A percentile compares a stretch with the other conserved stretches of the same genome.
phyloP scores from a whole-genome alignment of 176 grass and related monocot species.

The Musa beccarii region DNA sequence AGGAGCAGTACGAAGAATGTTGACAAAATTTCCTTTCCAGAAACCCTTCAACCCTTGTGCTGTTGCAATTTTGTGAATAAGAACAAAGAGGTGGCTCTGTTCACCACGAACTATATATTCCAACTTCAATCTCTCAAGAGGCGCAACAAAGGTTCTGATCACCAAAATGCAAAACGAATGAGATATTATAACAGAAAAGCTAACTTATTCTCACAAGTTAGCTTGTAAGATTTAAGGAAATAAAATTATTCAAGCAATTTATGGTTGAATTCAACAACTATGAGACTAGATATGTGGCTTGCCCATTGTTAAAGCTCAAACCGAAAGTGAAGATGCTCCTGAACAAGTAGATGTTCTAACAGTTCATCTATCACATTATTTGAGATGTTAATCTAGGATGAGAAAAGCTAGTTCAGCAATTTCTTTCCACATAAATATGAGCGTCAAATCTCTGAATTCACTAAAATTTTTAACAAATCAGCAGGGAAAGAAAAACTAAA shows the following conservation, averaged over 20 bases:
- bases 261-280: background rate
- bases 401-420: too few relatives aligned
- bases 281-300: background rate
- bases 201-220: background rate
- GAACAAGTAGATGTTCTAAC: background rate
- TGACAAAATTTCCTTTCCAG: constrained; percentile 96
- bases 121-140: constrained; percentile 92
- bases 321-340: background rate
- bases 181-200: background rate
- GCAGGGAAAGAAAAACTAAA: background rate
- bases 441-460: background rate
- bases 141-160: constrained; percentile 91
- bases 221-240: background rate
- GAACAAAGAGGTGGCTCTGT: constrained; percentile 72
- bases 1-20: constrained; percentile 95
- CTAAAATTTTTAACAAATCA: background rate
- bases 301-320: background rate
- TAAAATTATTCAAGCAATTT: background rate
- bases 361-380: background rate
- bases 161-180: background rate
- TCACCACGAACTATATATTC: constrained; percentile 96
- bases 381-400: background rate
- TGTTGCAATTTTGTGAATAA: constrained; percentile 68
- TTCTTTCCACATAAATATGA: background rate
- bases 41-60: constrained; percentile 86